phyloP scores from a whole-genome alignment of 495 filamentous ascomycete genomes.

The Sordaria brevicollis region DNA sequence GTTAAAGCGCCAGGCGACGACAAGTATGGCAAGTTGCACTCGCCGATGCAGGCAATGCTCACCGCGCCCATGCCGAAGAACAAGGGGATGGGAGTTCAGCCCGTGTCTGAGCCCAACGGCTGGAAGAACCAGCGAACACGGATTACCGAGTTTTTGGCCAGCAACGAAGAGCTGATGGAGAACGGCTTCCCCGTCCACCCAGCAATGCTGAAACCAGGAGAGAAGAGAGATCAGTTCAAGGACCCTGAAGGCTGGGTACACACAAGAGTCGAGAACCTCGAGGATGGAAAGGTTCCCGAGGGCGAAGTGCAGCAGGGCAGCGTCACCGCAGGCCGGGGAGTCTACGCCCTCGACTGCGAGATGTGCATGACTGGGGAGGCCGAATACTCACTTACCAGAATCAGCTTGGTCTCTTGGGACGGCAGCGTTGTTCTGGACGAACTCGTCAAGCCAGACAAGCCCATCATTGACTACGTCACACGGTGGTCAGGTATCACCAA shows the following conservation, averaged over 20 bases:
- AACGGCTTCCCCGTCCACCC: slow-evolving; percentile 78
- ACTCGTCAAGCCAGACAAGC: slow-evolving; percentile 78
- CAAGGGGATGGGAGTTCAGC: slow-evolving; percentile 49
- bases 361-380: slow-evolving; percentile 80
- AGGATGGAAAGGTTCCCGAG: slow-evolving; percentile 57
- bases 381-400: slow-evolving; percentile 71
- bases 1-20: slow-evolving; percentile 76
- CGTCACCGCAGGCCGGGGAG: slow-evolving; percentile 70
- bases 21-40: slow-evolving; percentile 67
- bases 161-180: slow-evolving; percentile 62
- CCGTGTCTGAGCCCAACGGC: slow-evolving; percentile 45
- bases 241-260: slow-evolving; percentile 73
- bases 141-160: slow-evolving; percentile 65
- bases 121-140: slow-evolving; percentile 62
- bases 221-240: slow-evolving; percentile 32
- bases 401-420: slow-evolving; percentile 81
- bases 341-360: slow-evolving; percentile 86
- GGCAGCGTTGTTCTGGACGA: slow-evolving; percentile 74
- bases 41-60: slow-evolving; percentile 68
- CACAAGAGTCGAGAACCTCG: slow-evolving; percentile 52
- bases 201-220: slow-evolving; percentile 40
- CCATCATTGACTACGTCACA: slow-evolving; percentile 85
- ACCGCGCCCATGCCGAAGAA: slow-evolving; percentile 54
- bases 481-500: slow-evolving; percentile 84
- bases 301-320: slow-evolving; percentile 66